phyloP scores from a whole-genome alignment of 2,329 filamentous ascomycete species.

The Colletotrichum graminicola region DNA sequence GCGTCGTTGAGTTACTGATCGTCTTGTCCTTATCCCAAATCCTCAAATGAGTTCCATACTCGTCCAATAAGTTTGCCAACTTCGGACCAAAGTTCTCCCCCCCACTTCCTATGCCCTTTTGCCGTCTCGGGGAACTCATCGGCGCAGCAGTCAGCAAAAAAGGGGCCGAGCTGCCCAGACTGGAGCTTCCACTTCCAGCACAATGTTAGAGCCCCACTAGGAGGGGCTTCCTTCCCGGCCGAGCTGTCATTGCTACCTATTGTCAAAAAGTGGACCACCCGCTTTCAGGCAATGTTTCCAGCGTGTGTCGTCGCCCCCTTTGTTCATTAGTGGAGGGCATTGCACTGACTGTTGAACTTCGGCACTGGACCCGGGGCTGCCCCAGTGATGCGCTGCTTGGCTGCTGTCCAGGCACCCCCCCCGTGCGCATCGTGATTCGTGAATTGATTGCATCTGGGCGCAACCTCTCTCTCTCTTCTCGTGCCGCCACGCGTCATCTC shows the following conservation, averaged over 20 bases:
- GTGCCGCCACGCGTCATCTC: constrained; percentile 40
- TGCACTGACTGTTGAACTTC: constrained; percentile 1
- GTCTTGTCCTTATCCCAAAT: neutral
- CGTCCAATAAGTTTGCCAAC: neutral
- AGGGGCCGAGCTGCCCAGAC: neutral
- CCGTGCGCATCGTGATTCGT: constrained; percentile 37
- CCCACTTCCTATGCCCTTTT: neutral
- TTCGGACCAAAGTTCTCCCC: neutral
- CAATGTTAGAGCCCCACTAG: neutral
- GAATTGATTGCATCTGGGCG: constrained; percentile 26
- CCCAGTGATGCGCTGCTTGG: neutral
- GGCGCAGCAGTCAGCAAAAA: neutral
- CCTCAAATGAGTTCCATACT: neutral
- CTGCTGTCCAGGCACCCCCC: constrained; percentile 19
- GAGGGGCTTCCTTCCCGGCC: constrained; percentile 18
- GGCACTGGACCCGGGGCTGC: neutral
- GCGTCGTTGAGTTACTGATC: neutral
- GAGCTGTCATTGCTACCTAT: constrained; percentile 4
- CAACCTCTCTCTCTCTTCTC: neutral
- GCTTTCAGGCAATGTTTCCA: constrained; percentile 26
- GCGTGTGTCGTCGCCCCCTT: neutral
- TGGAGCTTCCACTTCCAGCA: neutral
- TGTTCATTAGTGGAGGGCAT: constrained; percentile 13
- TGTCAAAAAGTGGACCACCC: neutral
- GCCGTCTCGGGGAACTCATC: neutral